A percentile compares a stretch with the other conserved stretches of the same genome.
These are phyloP conservation scores for Geranium brycei DNA, from an alignment of 345 rosid genomes.

Conservation along the genomic window DNA sequence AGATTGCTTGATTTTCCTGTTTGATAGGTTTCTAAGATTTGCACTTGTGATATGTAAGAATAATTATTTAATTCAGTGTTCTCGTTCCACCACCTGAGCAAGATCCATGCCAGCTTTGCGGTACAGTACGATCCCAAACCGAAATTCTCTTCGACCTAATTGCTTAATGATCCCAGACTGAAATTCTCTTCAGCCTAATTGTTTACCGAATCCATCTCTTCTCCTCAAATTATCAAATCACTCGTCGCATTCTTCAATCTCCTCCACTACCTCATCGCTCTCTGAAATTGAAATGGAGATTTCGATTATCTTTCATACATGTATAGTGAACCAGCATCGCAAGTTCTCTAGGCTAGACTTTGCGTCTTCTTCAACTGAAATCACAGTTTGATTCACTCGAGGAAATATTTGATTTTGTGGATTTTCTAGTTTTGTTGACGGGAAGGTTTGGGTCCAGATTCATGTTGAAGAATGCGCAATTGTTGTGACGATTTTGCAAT, in stretches of 20 bases:
- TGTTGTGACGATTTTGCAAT: conserved; percentile 8
- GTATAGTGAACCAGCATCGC: conserved; percentile 5
- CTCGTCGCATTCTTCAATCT: not conserved
- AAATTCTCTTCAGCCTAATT: not conserved
- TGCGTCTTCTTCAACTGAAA: not conserved
- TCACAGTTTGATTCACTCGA: not conserved
- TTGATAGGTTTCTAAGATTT: too few relatives aligned
- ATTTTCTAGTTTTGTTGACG: not conserved
- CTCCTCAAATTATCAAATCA: not conserved
- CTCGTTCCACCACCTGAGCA: too few relatives aligned
- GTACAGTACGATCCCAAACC: too few relatives aligned
- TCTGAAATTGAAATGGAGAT: conserved; percentile 1
- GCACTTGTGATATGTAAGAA: too few relatives aligned
- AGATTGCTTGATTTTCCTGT: too few relatives aligned
- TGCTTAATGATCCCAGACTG: too few relatives aligned
- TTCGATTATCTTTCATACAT: not conserved
- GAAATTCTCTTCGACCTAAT: too few relatives aligned
- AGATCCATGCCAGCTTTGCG: too few relatives aligned
- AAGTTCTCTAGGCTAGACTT: conserved; percentile 7
- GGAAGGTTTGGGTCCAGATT: conserved; percentile 1
- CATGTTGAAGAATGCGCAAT: conserved; percentile 20
- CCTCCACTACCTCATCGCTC: conserved; percentile 5
- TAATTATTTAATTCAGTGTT: too few relatives aligned
- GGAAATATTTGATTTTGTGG: not conserved
- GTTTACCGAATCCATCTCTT: not conserved